Conservation (phyloP, 345 rosid genomes). For the Gossypium mustelinum region DNA sequence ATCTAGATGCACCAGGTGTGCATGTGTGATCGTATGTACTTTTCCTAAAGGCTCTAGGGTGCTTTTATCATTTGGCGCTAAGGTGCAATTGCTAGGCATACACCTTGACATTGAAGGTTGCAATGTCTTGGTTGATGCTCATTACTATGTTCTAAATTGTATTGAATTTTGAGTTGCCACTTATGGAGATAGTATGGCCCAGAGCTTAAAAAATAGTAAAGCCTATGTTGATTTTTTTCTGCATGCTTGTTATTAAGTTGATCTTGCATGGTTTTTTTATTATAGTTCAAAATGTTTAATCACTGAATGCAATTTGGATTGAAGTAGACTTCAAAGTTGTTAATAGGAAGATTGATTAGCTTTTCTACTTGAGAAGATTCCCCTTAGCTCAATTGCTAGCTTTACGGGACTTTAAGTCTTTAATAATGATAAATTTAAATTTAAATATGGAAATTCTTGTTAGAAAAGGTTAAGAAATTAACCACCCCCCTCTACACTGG, state of each 20-base stretch:
- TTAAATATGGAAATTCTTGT: neutral
- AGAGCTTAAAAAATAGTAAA: neutral
- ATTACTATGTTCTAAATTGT: neutral
- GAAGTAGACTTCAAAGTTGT: neutral
- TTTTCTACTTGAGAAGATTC: neutral
- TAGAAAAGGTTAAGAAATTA: neutral
- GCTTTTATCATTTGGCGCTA: neutral
- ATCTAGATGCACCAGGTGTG: neutral
- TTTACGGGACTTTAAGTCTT: neutral
- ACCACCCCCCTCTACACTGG: too few relatives aligned
- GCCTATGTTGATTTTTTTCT: neutral
- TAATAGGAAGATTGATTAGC: neutral
- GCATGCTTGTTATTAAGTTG: neutral
- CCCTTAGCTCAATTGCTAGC: neutral
- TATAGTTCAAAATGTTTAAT: neutral
- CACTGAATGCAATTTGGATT: neutral
- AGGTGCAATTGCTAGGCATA: neutral
- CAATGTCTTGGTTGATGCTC: neutral
- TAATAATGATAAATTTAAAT: neutral
- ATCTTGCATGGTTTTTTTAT: neutral
- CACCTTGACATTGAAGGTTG: neutral
- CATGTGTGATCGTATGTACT: neutral
- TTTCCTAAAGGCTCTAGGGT: neutral
- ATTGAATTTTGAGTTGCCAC: conserved; percentile 2
- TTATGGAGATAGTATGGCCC: neutral